These are phyloP conservation scores for Colletotrichum agaves DNA, from an alignment of 2,329 filamentous ascomycete species.

Conservation along the genomic window DNA sequence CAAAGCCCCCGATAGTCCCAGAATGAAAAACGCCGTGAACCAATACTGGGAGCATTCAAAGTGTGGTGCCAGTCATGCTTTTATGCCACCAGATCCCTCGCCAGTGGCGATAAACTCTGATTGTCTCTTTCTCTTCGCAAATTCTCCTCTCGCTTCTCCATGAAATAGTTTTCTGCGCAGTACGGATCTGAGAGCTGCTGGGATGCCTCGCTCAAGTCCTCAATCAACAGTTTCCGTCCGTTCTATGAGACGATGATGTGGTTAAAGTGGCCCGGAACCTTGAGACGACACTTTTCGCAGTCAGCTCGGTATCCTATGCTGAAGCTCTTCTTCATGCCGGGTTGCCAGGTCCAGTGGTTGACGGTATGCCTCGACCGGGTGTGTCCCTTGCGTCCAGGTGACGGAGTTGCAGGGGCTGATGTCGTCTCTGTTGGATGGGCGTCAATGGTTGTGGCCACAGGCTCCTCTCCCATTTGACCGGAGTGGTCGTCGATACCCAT, in stretches of 20 bases:
- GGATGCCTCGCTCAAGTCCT: not conserved
- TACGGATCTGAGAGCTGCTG: not conserved
- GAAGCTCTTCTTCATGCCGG: slow-evolving; percentile 75
- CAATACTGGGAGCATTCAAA: not conserved
- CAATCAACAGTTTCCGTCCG: slow-evolving; percentile 26
- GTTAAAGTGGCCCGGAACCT: slow-evolving; percentile 83
- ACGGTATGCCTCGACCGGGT: slow-evolving; percentile 68
- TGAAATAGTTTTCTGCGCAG: not conserved
- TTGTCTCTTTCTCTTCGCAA: not conserved
- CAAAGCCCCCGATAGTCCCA: not conserved
- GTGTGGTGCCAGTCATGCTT: not conserved
- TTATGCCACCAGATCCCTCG: not conserved
- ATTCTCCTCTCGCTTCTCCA: not conserved
- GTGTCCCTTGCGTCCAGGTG: slow-evolving; percentile 64
- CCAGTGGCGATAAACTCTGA: not conserved
- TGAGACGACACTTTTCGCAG: slow-evolving; percentile 80
- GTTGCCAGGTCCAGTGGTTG: slow-evolving; percentile 69
- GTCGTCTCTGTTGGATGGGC: slow-evolving; percentile 35
- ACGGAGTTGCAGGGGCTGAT: slow-evolving; percentile 48
- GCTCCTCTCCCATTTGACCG: slow-evolving; percentile 14
- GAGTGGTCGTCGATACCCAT: slow-evolving; percentile 45
- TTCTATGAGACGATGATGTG: slow-evolving; percentile 77
- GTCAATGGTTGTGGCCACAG: slow-evolving; percentile 15
- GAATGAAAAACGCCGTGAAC: slow-evolving; percentile 9
- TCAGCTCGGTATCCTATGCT: slow-evolving; percentile 83